Evolutionary conservation across 1,284 basidiomycete species (phyloP).

Genomic region (Paramarasmius palmivorus): DNA sequence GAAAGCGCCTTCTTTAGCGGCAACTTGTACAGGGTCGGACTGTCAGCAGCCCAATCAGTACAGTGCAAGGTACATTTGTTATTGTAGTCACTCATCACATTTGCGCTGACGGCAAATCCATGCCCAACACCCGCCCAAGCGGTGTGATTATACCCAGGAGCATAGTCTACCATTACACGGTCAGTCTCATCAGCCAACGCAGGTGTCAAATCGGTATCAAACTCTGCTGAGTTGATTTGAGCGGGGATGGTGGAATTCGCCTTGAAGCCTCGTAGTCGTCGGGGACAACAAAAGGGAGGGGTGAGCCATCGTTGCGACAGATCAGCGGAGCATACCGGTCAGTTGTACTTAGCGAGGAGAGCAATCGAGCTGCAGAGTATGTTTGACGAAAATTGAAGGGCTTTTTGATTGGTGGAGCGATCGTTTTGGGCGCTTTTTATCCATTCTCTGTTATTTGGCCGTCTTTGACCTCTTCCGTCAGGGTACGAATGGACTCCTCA

Average conservation of each 20-base stretch:
- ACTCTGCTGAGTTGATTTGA: slow-evolving; percentile 20
- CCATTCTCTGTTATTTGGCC: too few relatives aligned
- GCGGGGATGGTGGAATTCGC: slow-evolving; percentile 19
- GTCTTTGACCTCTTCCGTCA: too few relatives aligned
- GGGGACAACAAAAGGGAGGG: slow-evolving; percentile 39
- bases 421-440: too few relatives aligned
- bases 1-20: slow-evolving; percentile 21
- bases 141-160: slow-evolving; percentile 36
- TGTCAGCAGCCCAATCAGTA: too few relatives aligned
- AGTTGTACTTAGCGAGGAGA: too few relatives aligned
- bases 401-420: too few relatives aligned
- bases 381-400: too few relatives aligned
- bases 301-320: slow-evolving; percentile 37
- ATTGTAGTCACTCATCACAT: slow-evolving; percentile 22
- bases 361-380: too few relatives aligned
- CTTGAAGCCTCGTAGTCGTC: slow-evolving; percentile 32
- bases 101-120: slow-evolving; percentile 47
- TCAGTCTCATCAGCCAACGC: slow-evolving; percentile 17
- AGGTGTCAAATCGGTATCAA: slow-evolving; percentile 20
- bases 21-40: slow-evolving; percentile 21
- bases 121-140: slow-evolving; percentile 45
- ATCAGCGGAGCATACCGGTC: too few relatives aligned
- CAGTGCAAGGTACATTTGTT: too few relatives aligned
- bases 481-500: too few relatives aligned
- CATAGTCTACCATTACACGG: slow-evolving; percentile 17